Conservation (phyloP, 257 asterid genomes). For the Thymus quinquecostatus region DNA sequence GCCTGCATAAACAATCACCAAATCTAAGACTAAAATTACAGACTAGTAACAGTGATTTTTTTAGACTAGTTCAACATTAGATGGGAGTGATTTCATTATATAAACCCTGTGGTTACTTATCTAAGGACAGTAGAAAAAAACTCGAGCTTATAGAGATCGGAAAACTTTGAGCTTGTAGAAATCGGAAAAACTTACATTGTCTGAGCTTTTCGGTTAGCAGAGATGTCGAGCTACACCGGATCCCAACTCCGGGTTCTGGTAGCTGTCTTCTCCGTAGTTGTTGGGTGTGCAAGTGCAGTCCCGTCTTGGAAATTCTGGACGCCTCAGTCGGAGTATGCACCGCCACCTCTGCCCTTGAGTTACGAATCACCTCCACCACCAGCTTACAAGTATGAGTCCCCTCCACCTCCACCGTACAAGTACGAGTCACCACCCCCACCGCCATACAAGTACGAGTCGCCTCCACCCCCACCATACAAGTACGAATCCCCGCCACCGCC, state of each 20-base stretch:
- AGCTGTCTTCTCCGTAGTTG: constrained; percentile 24
- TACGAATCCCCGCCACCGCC: neutral
- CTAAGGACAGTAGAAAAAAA: neutral
- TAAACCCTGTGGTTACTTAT: constrained; percentile 8
- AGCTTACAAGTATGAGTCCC: neutral
- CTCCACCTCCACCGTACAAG: neutral
- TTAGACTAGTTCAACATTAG: constrained; percentile 30
- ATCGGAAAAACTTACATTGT: neutral
- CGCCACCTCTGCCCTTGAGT: neutral
- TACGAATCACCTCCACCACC: constrained; percentile 13
- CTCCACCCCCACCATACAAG: neutral
- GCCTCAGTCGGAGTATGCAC: neutral
- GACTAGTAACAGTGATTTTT: neutral
- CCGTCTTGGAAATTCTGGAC: constrained; percentile 25
- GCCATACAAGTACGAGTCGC: neutral
- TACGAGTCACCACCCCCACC: neutral
- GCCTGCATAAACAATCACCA: constrained; percentile 39
- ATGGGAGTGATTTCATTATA: neutral
- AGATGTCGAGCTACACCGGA: constrained; percentile 24
- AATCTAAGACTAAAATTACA: neutral
- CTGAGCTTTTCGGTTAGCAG: neutral
- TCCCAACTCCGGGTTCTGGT: constrained; percentile 29
- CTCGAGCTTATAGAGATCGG: neutral
- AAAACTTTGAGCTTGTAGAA: neutral
- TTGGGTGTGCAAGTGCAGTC: constrained; percentile 12